Percentiles rank a stretch among this genome's conserved stretches.
Evolutionary conservation across 352 stramenopile species (phyloP).

Genomic region (Phytophthora crassamura): DNA sequence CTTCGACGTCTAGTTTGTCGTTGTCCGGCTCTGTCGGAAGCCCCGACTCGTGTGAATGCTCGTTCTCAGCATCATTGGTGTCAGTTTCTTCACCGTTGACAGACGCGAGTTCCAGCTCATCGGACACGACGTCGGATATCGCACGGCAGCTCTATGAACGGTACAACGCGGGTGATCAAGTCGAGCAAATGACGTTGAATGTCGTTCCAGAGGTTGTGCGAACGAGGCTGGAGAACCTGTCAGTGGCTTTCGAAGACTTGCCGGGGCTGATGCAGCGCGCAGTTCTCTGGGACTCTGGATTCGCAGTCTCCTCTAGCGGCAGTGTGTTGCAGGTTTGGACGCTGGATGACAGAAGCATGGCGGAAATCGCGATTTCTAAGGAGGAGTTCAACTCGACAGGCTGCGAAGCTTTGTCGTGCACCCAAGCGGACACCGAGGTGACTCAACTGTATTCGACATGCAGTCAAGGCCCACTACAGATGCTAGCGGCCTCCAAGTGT

Average conservation of each 20-base stretch:
- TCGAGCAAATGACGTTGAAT: constrained; percentile 19
- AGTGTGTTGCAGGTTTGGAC: constrained; percentile 28
- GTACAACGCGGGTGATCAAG: constrained; percentile 25
- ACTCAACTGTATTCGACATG: constrained; percentile 25
- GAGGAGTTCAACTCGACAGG: constrained; percentile 19
- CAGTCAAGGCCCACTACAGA: constrained; percentile 16
- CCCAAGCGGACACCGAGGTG: constrained; percentile 4
- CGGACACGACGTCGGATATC: constrained; percentile 27
- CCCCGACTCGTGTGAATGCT: constrained; percentile 18
- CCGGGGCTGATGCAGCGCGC: constrained; percentile 39
- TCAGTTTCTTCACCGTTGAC: background rate
- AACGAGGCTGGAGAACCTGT: constrained; percentile 20
- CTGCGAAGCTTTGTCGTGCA: constrained; percentile 24
- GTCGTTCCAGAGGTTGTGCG: constrained; percentile 10
- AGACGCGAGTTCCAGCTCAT: constrained; percentile 4
- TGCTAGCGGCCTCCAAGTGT: constrained; percentile 31
- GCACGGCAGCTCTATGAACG: constrained; percentile 29
- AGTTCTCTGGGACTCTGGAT: constrained; percentile 45
- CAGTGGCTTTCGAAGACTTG: constrained; percentile 27
- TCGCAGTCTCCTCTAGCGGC: constrained; percentile 22
- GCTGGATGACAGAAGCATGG: constrained; percentile 25
- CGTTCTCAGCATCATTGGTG: constrained; percentile 4
- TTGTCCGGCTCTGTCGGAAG: constrained; percentile 9
- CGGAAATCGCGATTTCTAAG: constrained; percentile 27
- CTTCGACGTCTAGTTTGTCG: constrained; percentile 28